phyloP scores from a whole-genome alignment of 169 alveolate genomes.

The Theileria orientalis region DNA sequence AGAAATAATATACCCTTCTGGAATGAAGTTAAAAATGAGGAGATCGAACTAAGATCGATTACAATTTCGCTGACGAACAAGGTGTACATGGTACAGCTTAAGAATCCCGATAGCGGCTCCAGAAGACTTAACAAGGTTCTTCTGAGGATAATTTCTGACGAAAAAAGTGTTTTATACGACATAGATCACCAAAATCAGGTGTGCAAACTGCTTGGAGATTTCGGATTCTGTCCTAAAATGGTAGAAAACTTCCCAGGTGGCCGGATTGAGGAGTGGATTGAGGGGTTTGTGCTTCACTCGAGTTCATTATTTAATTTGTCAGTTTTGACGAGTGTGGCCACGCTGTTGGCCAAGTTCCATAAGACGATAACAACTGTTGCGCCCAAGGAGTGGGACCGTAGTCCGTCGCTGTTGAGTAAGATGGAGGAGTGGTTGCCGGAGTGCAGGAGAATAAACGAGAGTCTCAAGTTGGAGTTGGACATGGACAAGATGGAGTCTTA shows the following conservation, averaged over 20 bases:
- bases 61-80: constrained; percentile 21
- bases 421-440: constrained; percentile 45
- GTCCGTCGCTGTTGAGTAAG: constrained; percentile 49
- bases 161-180: constrained; percentile 70
- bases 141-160: constrained; percentile 70
- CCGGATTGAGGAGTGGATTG: constrained; percentile 78
- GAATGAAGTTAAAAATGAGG: not conserved
- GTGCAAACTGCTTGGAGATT: constrained; percentile 66
- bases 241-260: constrained; percentile 74
- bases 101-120: constrained; percentile 7
- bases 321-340: constrained; percentile 69
- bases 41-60: constrained; percentile 4
- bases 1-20: constrained; percentile 14
- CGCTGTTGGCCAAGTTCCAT: constrained; percentile 20
- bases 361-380: constrained; percentile 14
- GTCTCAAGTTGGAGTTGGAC: not conserved
- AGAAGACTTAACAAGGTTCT: constrained; percentile 33
- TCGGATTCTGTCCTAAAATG: constrained; percentile 70
- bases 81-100: constrained; percentile 11
- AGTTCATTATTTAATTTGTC: constrained; percentile 62
- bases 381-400: constrained; percentile 62
- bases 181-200: constrained; percentile 71
- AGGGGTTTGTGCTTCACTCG: constrained; percentile 70
- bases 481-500: not conserved
- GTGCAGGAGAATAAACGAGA: not conserved